These are phyloP conservation scores for Brasilioporus rufonigricans DNA, from an alignment of 768 basidiomycete species.

Conservation along the genomic window DNA sequence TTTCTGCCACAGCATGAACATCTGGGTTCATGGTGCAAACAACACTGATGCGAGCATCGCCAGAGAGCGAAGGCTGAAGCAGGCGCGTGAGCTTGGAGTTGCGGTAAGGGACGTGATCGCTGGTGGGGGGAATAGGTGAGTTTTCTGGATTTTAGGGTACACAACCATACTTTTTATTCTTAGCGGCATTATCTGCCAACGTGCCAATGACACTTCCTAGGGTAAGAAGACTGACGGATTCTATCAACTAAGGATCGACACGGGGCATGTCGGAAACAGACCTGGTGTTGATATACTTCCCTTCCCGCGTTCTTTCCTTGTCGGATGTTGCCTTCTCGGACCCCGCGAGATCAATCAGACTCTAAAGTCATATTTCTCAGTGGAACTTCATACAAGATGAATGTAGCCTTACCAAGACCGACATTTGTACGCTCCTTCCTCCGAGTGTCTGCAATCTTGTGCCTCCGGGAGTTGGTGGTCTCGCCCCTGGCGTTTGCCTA, in stretches of 20 bases:
- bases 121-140: slow-evolving; percentile 19
- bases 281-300: slow-evolving; percentile 95
- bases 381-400: neutral
- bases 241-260: neutral
- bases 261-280: slow-evolving; percentile 19
- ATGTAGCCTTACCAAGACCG: slow-evolving; percentile 53
- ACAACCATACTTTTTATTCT: slow-evolving; percentile 58
- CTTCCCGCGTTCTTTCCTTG: slow-evolving; percentile 94
- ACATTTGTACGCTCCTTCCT: slow-evolving; percentile 76
- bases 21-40: slow-evolving; percentile 96
- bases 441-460: slow-evolving; percentile 73
- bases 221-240: slow-evolving; percentile 67
- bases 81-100: slow-evolving; percentile 95
- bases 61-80: slow-evolving; percentile 91
- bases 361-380: slow-evolving; percentile 42
- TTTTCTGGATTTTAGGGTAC: neutral
- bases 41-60: slow-evolving; percentile 94
- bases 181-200: slow-evolving; percentile 82
- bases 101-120: slow-evolving; percentile 91
- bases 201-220: slow-evolving; percentile 92
- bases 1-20: slow-evolving; percentile 72
- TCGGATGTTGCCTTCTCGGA: slow-evolving; percentile 95
- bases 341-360: slow-evolving; percentile 93
- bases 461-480: slow-evolving; percentile 54
- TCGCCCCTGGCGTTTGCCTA: slow-evolving; percentile 51